Evolutionary conservation across 2,329 filamentous ascomycete species (phyloP).

Genomic region (Claviceps pusilla): DNA sequence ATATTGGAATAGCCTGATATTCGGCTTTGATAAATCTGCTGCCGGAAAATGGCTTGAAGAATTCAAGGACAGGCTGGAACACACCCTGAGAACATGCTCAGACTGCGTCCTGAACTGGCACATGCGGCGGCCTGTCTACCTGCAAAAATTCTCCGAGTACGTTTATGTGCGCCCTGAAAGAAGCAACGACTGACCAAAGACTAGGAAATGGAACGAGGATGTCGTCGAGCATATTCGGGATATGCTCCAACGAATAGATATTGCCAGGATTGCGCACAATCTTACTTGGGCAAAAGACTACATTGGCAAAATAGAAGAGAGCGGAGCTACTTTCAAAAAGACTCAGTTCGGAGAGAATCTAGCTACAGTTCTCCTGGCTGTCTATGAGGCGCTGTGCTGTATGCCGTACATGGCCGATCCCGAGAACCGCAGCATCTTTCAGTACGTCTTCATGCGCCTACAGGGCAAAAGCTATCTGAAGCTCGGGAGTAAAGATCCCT

Average conservation of each 20-base stretch:
- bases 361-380: slow-evolving; percentile 53
- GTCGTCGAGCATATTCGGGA: slow-evolving; percentile 36
- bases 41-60: slow-evolving; percentile 44
- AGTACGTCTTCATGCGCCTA: slow-evolving; percentile 67
- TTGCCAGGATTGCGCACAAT: slow-evolving; percentile 45
- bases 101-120: slow-evolving; percentile 63
- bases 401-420: slow-evolving; percentile 54
- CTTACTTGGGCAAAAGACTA: slow-evolving; percentile 40
- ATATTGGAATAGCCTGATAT: slow-evolving; percentile 52
- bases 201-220: slow-evolving; percentile 32
- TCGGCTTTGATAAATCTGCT: slow-evolving; percentile 49
- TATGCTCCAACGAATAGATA: slow-evolving; percentile 44
- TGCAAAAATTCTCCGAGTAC: slow-evolving; percentile 49
- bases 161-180: neutral
- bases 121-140: slow-evolving; percentile 46
- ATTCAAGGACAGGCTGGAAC: slow-evolving; percentile 42
- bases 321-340: slow-evolving; percentile 31
- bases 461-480: slow-evolving; percentile 60
- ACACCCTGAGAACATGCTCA: slow-evolving; percentile 48
- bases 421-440: slow-evolving; percentile 46
- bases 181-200: slow-evolving; percentile 8
- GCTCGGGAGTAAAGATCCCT: slow-evolving; percentile 53
- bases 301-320: slow-evolving; percentile 35
- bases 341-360: slow-evolving; percentile 31
- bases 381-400: slow-evolving; percentile 82